phyloP scores from a whole-genome alignment of 768 basidiomycete species.

The Xerocomellus intermedius region DNA sequence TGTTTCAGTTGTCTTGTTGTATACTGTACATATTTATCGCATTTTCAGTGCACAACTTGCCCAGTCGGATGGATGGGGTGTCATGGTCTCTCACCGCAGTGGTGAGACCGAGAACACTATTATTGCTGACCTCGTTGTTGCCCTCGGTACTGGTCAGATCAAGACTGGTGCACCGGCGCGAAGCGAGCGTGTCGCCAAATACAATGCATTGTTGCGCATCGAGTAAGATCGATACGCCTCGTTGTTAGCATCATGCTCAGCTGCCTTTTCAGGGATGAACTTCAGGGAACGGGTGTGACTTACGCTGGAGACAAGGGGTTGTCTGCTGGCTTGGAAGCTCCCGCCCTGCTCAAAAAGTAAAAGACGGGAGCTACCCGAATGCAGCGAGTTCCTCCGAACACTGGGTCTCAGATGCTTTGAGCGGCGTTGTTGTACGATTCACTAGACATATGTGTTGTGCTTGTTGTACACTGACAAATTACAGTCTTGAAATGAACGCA shows the following conservation, averaged over 20 bases:
- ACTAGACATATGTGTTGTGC: constrained; percentile 21
- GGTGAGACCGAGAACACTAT: constrained; percentile 98
- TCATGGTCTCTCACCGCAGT: constrained; percentile 99
- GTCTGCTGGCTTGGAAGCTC: constrained; percentile 70
- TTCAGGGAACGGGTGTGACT: constrained; percentile 56
- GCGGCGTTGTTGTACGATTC: constrained; percentile 29
- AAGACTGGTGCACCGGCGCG: constrained; percentile 98
- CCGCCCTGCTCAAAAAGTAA: constrained; percentile 70
- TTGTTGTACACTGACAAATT: constrained; percentile 28
- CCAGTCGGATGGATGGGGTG: constrained; percentile 96
- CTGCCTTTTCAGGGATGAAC: constrained; percentile 60
- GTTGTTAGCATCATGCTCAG: background rate
- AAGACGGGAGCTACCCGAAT: constrained; percentile 2
- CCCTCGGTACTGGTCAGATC: constrained; percentile 90
- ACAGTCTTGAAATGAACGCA: constrained; percentile 16
- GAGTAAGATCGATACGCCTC: constrained; percentile 52
- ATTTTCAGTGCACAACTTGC: constrained; percentile 81
- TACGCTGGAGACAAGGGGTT: constrained; percentile 81
- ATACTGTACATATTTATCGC: background rate
- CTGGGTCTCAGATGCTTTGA: background rate
- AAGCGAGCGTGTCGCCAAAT: constrained; percentile 95
- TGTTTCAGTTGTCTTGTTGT: constrained; percentile 33
- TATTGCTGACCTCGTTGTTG: constrained; percentile 94
- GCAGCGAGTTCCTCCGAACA: constrained; percentile 2
- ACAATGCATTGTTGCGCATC: constrained; percentile 87